Evolutionary conservation across 108 stramenopile genomes (phyloP).

Genomic region (Skeletonema potamos): DNA sequence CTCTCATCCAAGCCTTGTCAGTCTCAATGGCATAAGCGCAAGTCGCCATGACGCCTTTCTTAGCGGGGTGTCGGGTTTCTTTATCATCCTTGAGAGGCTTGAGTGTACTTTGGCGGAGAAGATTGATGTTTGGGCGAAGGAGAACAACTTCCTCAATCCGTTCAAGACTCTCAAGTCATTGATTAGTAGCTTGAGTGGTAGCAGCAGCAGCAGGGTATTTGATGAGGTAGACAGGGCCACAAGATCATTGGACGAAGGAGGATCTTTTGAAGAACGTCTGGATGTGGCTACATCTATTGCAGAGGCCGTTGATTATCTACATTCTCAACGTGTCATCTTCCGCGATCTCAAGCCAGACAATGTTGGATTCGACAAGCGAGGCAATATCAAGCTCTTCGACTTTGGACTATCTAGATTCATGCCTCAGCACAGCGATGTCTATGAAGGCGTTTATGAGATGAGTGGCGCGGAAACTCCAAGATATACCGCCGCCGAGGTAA

Average conservation of each 20-base stretch:
- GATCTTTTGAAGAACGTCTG: neutral
- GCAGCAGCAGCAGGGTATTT: neutral
- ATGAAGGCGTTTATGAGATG: slow-evolving; percentile 58
- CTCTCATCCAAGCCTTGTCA: neutral
- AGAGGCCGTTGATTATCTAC: slow-evolving; percentile 73
- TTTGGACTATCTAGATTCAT: neutral
- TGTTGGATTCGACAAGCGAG: neutral
- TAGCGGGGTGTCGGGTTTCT: slow-evolving; percentile 38
- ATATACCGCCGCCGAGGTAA: slow-evolving; percentile 13
- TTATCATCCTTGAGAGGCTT: slow-evolving; percentile 73
- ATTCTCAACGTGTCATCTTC: slow-evolving; percentile 64
- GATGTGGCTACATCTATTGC: slow-evolving; percentile 1
- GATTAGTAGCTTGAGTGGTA: neutral
- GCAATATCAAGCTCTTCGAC: neutral
- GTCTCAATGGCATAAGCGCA: neutral
- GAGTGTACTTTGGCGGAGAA: slow-evolving; percentile 44
- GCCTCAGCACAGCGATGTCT: slow-evolving; percentile 56
- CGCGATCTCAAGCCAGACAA: slow-evolving; percentile 57
- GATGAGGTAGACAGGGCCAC: neutral
- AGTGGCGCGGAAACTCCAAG: slow-evolving; percentile 75
- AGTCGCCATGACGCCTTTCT: slow-evolving; percentile 1
- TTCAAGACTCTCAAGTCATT: neutral
- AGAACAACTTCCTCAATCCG: neutral
- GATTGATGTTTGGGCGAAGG: neutral
- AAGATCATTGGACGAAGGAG: slow-evolving; percentile 10